Evolutionary conservation across 1,139 yeast genomes (phyloP).

Genomic region (Diutina siamensis): DNA sequence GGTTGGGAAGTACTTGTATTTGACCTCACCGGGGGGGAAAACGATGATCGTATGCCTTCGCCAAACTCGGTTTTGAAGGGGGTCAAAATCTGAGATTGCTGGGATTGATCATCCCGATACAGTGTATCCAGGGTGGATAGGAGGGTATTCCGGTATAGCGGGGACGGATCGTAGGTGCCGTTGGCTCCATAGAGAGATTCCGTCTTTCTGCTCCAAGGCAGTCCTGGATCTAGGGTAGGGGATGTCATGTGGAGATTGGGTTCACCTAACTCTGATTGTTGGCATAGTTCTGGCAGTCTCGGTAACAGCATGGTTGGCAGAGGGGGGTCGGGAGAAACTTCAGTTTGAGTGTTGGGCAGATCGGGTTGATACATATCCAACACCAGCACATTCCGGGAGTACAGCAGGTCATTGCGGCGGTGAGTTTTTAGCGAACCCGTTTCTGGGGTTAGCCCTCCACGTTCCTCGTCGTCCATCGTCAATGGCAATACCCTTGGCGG

Average conservation of each 20-base stretch:
- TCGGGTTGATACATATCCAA: conserved; percentile 2
- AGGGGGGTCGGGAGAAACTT: not conserved
- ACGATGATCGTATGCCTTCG: not conserved
- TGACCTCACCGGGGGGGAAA: not conserved
- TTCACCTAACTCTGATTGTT: too few relatives aligned
- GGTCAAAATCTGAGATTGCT: not conserved
- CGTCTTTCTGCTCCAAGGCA: not conserved
- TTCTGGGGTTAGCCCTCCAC: not conserved
- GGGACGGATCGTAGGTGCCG: not conserved
- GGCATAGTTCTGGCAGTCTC: not conserved
- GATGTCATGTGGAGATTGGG: not conserved
- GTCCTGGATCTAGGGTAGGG: not conserved
- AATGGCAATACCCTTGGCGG: too few relatives aligned
- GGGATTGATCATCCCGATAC: not conserved
- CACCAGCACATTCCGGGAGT: conserved; percentile 6
- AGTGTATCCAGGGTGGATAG: not conserved
- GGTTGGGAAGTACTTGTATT: not conserved
- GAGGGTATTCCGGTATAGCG: not conserved
- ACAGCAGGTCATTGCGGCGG: conserved; percentile 3
- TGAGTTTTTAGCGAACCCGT: not conserved
- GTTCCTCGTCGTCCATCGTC: not conserved
- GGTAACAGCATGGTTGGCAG: conserved; percentile 1
- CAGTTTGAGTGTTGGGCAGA: not conserved
- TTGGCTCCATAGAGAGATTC: too few relatives aligned
- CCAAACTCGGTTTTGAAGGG: not conserved